These are phyloP conservation scores for Puccinia novopanici DNA, from an alignment of 1,284 basidiomycete genomes.

Conservation along the genomic window DNA sequence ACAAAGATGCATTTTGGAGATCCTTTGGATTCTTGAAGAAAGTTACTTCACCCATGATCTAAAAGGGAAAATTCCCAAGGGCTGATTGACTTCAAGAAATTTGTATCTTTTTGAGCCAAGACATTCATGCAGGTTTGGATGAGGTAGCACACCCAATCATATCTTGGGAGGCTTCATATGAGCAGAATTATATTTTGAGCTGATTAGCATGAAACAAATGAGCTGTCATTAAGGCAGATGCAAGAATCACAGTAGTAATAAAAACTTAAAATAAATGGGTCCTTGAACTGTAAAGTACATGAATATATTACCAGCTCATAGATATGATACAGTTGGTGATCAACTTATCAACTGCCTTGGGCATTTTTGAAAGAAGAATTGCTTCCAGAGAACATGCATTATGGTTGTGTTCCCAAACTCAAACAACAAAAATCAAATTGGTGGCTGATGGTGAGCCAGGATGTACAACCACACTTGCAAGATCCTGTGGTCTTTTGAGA, in stretches of 20 bases:
- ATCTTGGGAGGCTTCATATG: no score
- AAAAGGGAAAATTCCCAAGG: neutral
- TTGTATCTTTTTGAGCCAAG: no score
- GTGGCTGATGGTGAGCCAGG: no score
- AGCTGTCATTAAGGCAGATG: neutral
- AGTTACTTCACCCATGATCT: neutral
- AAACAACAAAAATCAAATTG: neutral
- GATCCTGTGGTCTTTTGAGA: neutral
- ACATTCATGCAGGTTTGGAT: no score
- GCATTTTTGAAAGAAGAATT: neutral
- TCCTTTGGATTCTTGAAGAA: neutral
- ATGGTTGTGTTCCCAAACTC: conserved; percentile 2
- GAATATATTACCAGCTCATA: neutral
- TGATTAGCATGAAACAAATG: no score
- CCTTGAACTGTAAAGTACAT: neutral
- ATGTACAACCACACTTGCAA: neutral
- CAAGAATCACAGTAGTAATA: no score
- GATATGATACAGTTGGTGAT: neutral
- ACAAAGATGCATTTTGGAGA: neutral
- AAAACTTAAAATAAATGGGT: neutral
- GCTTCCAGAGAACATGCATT: neutral
- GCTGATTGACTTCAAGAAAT: neutral
- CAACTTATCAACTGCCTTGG: neutral
- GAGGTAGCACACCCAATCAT: no score
- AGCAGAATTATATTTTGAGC: no score